Base-by-base conservation (phyloP, 2,329 filamentous ascomycete species). In the Phymatotrichopsis omnivora region DNA sequence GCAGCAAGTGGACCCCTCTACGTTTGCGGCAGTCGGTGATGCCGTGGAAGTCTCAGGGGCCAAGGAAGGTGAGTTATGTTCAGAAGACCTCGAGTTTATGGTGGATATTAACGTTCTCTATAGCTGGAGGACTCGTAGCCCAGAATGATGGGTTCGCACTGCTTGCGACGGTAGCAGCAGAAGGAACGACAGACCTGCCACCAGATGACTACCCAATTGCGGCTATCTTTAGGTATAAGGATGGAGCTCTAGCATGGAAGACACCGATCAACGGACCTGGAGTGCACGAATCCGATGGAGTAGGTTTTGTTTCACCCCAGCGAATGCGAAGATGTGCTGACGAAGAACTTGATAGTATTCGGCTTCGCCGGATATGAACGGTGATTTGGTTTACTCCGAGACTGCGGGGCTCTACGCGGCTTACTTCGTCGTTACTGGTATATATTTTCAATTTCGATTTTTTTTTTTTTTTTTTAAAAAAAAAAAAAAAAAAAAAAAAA, bases 81-180 rank as follows among this genome's bases (percentile, higher is more conserved):
- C 5, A 2, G n/a, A n/a, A n/a, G n/a, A n/a, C n/a, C n/a, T n/a
- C n/a, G n/a, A n/a, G n/a, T n/a, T n/a, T n/a, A n/a, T n/a, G n/a
- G n/a, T n/a, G n/a, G n/a, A n/a, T n/a, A n/a, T n/a, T n/a, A n/a
- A n/a, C n/a, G n/a, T n/a, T n/a, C n/a, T n/a, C n/a, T n/a, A n/a
- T n/a, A 62, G 73, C 72, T 4, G 73, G 73, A 42, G 75, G 75
- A 34, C 67, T 79, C 1, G 71, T 78, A 32, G 75, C 74, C 12
- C 75, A 78, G 56, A 65, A 75, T 52, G 74, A 79, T 58, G 75
- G 75, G 2, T 79, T 79, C 50, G 74, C 75, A n/a, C 61, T 78
- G 22, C 61, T 79, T 37, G 75, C 73, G 22, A 60, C 54, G 8
- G 42, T 58, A 30, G 76, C 76, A 61, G 73, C 75, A 57, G 65